Evolutionary conservation across 176 grass and related monocot species (phyloP), one percentile per base, ranked within the genome.

Genomic region (Chrysopogon serrulatus): DNA sequence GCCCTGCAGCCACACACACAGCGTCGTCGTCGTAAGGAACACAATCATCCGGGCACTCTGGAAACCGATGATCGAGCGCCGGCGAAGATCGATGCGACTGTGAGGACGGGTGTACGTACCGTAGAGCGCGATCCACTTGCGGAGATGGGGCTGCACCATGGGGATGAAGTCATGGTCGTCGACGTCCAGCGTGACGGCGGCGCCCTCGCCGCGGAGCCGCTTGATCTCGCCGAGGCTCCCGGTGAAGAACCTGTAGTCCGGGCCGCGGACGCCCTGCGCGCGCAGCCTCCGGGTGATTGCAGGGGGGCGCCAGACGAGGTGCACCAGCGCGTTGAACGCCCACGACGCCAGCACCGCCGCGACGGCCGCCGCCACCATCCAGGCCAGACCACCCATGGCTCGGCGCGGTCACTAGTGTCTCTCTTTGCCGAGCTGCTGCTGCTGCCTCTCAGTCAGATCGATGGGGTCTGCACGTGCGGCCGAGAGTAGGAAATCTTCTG

Each of bases 201-300:
- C 85, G 23, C 3, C 47, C 0, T 76, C 84, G 27, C 12, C 75
- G 17, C 68, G 84, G 45, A 94, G 79, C 24, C 21, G 44, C 81
- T 65, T 87, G 60, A 94, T 87, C 61, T 91, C 89, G 35, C 5
- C n/a, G 44, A 91, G 71, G 51, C 76, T 91, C 0, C 87, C 92
- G 23, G 43, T 12, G 81, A 83, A 85, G 67, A 89, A 82, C 43
- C 5, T 74, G 87, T 91, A 89, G 0, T 1, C 27, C 4, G 92
- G 92, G 0, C 89, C 92, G 16, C 51, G 31, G 0, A 94, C 37
- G 71, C 92, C 89, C 87, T 94, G 89, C 78, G 82, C 73, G 0
- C 78, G 79, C 23, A 87, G 79, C 15, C 8, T 34, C 61, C 24
- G 7, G n/a, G 78, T 7, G 27, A 87, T 24, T 23, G 51, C 80